Percentiles rank a stretch among this genome's conserved stretches.
Conservation (phyloP, 768 basidiomycete species). For the Cyclocybe cylindracea region DNA sequence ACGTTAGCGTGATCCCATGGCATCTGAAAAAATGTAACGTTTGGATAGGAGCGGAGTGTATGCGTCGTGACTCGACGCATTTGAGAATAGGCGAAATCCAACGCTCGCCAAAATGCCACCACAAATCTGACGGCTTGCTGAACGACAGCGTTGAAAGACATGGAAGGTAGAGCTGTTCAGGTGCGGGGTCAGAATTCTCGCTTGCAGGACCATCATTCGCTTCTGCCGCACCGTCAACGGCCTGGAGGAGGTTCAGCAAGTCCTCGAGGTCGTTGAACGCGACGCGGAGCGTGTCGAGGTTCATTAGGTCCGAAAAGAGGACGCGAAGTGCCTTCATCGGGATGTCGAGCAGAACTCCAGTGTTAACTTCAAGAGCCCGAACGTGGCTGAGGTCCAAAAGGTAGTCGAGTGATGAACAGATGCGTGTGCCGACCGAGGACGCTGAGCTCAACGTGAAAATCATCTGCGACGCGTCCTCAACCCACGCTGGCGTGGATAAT, state of each 20-base stretch:
- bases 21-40: conserved; percentile 28
- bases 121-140: conserved; percentile 29
- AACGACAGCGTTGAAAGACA: conserved; percentile 28
- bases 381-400: conserved; percentile 22
- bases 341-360: conserved; percentile 27
- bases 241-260: conserved; percentile 21
- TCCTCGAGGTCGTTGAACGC: conserved; percentile 31
- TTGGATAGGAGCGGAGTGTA: conserved; percentile 13
- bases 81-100: conserved; percentile 25
- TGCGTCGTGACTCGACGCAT: conserved; percentile 14
- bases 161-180: conserved; percentile 19
- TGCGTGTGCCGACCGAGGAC: conserved; percentile 13
- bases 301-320: conserved; percentile 18
- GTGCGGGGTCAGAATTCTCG: neutral
- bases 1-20: conserved; percentile 16
- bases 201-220: conserved; percentile 1
- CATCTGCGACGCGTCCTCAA: conserved; percentile 13
- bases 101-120: conserved; percentile 32
- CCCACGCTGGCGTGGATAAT: conserved; percentile 14
- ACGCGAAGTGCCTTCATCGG: conserved; percentile 14
- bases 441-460: conserved; percentile 26
- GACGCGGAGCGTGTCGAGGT: conserved; percentile 24
- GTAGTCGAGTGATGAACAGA: conserved; percentile 17
- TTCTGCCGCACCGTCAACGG: neutral
- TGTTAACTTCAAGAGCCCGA: conserved; percentile 31